These are phyloP conservation scores for Aspergillus viridinutans DNA, from an alignment of 2,329 filamentous ascomycete species.

Conservation along the genomic window DNA sequence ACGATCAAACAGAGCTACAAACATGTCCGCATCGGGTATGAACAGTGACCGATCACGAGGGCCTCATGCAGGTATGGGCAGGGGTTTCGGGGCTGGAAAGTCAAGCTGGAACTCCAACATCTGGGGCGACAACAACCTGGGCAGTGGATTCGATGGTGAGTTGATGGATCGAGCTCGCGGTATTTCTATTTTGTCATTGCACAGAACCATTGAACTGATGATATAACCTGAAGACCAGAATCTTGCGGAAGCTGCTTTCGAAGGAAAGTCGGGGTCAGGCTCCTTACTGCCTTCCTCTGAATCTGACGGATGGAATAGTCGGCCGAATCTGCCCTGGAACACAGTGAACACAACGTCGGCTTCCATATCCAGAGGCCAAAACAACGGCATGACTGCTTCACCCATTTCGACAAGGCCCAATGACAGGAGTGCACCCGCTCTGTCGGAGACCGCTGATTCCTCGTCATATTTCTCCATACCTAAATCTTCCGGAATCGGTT, in stretches of 20 bases:
- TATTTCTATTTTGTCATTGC: not conserved
- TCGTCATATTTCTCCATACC: conserved; percentile 46
- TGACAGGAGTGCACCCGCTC: conserved; percentile 35
- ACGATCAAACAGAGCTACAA: conserved; percentile 34
- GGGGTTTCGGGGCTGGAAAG: conserved; percentile 43
- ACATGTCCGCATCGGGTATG: conserved; percentile 36
- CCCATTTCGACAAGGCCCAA: conserved; percentile 54
- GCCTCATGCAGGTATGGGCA: conserved; percentile 38
- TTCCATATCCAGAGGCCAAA: conserved; percentile 42
- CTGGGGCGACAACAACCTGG: conserved; percentile 49
- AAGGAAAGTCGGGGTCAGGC: conserved; percentile 63
- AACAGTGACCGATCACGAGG: conserved; percentile 32
- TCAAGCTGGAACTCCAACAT: conserved; percentile 47
- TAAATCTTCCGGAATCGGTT: conserved; percentile 44
- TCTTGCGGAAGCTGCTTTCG: conserved; percentile 32
- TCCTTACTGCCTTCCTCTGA: conserved; percentile 67
- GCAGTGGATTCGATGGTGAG: conserved; percentile 43
- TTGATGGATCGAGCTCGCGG: conserved; percentile 13
- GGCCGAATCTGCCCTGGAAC: conserved; percentile 57
- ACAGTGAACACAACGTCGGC: conserved; percentile 45
- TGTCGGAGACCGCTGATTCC: conserved; percentile 43
- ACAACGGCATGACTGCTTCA: conserved; percentile 51
- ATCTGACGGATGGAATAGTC: conserved; percentile 58
- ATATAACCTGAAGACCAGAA: conserved; percentile 21
- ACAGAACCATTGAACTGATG: conserved; percentile 4